phyloP scores from a whole-genome alignment of 106 monocot species.

The Chionographis japonica region DNA sequence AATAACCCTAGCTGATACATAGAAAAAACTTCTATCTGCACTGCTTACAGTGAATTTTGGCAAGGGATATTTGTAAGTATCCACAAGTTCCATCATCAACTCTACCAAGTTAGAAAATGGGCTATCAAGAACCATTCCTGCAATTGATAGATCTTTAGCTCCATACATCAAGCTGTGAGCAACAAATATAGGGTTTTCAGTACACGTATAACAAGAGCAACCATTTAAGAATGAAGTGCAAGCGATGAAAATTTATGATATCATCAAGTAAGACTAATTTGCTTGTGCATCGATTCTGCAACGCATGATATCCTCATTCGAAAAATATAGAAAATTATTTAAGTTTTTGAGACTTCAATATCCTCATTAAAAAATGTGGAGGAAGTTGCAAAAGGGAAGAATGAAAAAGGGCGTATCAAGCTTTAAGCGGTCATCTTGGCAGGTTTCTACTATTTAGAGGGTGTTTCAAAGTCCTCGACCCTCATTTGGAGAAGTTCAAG shows the following conservation, averaged over 20 bases:
- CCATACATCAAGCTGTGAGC: constrained; percentile 91
- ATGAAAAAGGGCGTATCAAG: too few species aligned
- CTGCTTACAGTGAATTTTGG: constrained; percentile 95
- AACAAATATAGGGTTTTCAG: constrained; percentile 4
- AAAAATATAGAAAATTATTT: too few species aligned
- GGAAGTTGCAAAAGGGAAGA: too few species aligned
- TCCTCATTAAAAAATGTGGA: too few species aligned
- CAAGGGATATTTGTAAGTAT: constrained; percentile 95
- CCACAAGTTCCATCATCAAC: constrained; percentile 99
- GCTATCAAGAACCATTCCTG: constrained; percentile 99
- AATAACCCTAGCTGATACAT: background rate
- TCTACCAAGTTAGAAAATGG: constrained; percentile 98
- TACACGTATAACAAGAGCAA: background rate
- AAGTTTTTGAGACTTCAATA: too few species aligned
- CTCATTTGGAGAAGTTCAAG: too few species aligned
- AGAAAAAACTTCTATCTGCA: background rate
- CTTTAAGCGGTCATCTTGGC: too few species aligned
- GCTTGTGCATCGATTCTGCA: too few species aligned
- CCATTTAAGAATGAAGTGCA: background rate
- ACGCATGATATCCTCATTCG: too few species aligned
- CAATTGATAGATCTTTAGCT: constrained; percentile 96
- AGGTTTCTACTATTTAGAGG: too few species aligned
- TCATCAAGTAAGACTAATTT: background rate
- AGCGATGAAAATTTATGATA: background rate
- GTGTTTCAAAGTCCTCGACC: too few species aligned